Base-by-base conservation (phyloP, 495 filamentous ascomycete genomes). In the Polyplosphaeria fusca region DNA sequence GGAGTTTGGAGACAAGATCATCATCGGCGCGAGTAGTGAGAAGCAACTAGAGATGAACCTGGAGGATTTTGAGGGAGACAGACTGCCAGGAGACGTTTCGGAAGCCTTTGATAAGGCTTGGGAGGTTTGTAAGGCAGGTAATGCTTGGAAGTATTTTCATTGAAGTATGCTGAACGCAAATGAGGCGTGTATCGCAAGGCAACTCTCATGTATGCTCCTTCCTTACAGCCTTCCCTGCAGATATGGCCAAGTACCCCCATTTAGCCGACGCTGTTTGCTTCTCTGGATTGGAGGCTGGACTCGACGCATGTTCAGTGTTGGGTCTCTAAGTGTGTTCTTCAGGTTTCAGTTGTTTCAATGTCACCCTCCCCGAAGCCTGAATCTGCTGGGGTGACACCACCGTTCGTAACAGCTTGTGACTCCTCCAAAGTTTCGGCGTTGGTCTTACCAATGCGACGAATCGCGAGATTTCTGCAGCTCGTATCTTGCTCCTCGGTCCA, bases 41-140 rank as follows among this genome's bases (percentile, higher is more conserved):
- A 74, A 77, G 22, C 90, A 95, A 71, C 72, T 96, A 20, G 79
- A 87, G 64, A 71, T 74, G 42, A 95, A 96, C 61, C 74, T 96
- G 42, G 75, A 77, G 27, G 80, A 87, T 61, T 67, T 92, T 5
- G 88, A 93, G 72, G 91, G 92, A 71, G 88, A 88, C 0, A 89
- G 89, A 14, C 72, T 96, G 45, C 89, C 90, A 0, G 79, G 89
- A 42, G 91, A 93, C 45, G 86, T 95, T 20, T 77, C 95, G 20
- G 68, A 86, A 64, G 85, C 79, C 16, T 71, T 95, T 42, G 89
- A 95, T 64, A 75, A 89, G 70, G 91, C 88, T 13, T 87, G 85
- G 85, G 38, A 38, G 55, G 19, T 24, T 2, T 47, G 41, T 25
- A 37, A 35, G 19, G n/a, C n/a, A n/a, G 52, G 42, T 7, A 27